phyloP scores from a whole-genome alignment of 2,329 filamentous ascomycete genomes.

The Talaromyces albobiverticillius region DNA sequence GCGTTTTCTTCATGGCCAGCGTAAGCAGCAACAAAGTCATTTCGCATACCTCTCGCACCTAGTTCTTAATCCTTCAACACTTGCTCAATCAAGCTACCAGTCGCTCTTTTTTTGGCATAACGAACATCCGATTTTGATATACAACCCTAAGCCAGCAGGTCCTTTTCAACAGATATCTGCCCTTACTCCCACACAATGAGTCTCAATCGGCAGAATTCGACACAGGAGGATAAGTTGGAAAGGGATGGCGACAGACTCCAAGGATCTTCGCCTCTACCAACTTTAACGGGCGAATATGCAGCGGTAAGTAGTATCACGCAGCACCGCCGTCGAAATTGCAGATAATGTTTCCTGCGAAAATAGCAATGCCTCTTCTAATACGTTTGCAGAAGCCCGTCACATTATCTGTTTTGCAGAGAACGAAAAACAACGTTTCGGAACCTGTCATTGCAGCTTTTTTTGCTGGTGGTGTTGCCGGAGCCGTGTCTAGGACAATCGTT shows the following conservation, averaged over 20 bases:
- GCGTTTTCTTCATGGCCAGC: slow-evolving; percentile 17
- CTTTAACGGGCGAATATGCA: slow-evolving; percentile 4
- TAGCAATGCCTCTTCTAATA: slow-evolving; percentile 1
- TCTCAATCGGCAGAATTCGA: slow-evolving; percentile 30
- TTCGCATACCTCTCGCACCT: neutral
- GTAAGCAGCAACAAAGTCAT: slow-evolving; percentile 10
- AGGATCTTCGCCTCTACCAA: slow-evolving; percentile 11
- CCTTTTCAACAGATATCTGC: neutral
- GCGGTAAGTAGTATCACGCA: slow-evolving; percentile 4
- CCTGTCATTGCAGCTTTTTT: slow-evolving; percentile 89
- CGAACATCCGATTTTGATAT: neutral
- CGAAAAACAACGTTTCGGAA: slow-evolving; percentile 60
- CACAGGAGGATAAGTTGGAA: slow-evolving; percentile 17
- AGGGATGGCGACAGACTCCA: slow-evolving; percentile 21
- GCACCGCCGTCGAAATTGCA: neutral
- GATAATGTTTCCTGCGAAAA: too few species aligned
- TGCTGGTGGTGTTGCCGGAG: slow-evolving; percentile 88
- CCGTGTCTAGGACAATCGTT: slow-evolving; percentile 95
- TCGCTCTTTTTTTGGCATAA: neutral
- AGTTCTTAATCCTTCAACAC: neutral
- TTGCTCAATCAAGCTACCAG: neutral
- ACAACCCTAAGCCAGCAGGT: neutral
- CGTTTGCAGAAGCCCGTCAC: slow-evolving; percentile 4
- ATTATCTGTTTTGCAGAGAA: slow-evolving; percentile 22
- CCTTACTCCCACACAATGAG: slow-evolving; percentile 26